A percentile compares a stretch with the other conserved stretches of the same genome.
Evolutionary conservation across 768 basidiomycete species (phyloP).

Genomic region (Coprinopsis cinerea): DNA sequence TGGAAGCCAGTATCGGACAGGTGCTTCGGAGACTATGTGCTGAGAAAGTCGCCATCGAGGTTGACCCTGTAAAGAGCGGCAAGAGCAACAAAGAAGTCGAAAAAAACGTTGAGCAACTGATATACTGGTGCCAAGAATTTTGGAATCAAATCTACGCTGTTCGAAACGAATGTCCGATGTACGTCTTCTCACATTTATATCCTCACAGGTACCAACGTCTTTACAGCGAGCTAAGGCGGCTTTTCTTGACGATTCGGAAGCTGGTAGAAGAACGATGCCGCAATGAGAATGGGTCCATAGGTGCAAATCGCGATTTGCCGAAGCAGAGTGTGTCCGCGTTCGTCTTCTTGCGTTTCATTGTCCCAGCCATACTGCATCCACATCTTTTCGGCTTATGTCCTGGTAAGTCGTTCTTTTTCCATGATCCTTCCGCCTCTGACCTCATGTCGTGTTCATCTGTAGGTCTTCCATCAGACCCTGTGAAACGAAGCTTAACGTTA

Average conservation of each 20-base stretch:
- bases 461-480: conserved; percentile 63
- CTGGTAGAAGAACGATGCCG: conserved; percentile 66
- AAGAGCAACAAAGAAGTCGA: conserved; percentile 59
- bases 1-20: conserved; percentile 73
- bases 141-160: conserved; percentile 79
- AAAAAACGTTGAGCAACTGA: conserved; percentile 60
- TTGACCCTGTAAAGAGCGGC: conserved; percentile 66
- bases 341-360: conserved; percentile 84
- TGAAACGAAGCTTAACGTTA: conserved; percentile 76
- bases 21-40: conserved; percentile 63
- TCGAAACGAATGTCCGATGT: conserved; percentile 71
- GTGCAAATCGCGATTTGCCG: conserved; percentile 50
- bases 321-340: conserved; percentile 87
- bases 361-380: conserved; percentile 85
- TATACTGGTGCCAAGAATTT: conserved; percentile 73
- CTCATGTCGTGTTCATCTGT: conserved; percentile 9
- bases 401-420: conserved; percentile 36
- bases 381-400: conserved; percentile 75
- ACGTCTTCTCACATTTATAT: conserved; percentile 24
- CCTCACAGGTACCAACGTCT: conserved; percentile 1
- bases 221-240: conserved; percentile 60
- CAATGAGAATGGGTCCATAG: conserved; percentile 32
- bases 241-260: conserved; percentile 65
- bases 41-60: conserved; percentile 76
- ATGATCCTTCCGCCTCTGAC: background rate